Evolutionary conservation across 306 rosid species (phyloP).

Genomic region (Prunus armeniaca): DNA sequence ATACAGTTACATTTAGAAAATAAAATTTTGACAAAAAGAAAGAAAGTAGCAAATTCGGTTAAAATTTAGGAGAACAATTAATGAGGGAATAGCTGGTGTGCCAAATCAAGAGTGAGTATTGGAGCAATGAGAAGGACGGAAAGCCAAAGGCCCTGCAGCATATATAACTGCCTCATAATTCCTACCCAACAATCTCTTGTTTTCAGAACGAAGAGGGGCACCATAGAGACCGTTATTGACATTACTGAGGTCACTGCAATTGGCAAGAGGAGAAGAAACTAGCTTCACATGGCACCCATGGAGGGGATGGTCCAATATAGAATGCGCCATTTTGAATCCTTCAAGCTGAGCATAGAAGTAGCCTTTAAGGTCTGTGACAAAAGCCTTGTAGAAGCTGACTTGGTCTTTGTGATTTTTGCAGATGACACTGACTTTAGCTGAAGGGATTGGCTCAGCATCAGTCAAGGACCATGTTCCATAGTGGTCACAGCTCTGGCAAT

Average conservation of each 20-base stretch:
- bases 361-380: constrained; percentile 59
- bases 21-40: not conserved
- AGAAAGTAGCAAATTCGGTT: not conserved
- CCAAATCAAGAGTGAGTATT: constrained; percentile 30
- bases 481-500: constrained; percentile 78
- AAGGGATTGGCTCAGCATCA: constrained; percentile 62
- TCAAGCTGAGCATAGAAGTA: constrained; percentile 69
- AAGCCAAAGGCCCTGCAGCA: constrained; percentile 90
- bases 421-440: constrained; percentile 72
- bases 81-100: constrained; percentile 4
- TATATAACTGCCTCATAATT: constrained; percentile 64
- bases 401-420: constrained; percentile 69
- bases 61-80: not conserved
- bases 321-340: constrained; percentile 56
- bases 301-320: constrained; percentile 71
- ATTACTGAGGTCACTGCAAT: constrained; percentile 62
- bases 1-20: not conserved
- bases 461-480: constrained; percentile 69
- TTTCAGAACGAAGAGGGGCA: constrained; percentile 63
- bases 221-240: constrained; percentile 74
- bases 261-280: constrained; percentile 60
- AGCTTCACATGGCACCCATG: constrained; percentile 76
- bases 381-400: constrained; percentile 73
- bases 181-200: constrained; percentile 52
- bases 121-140: constrained; percentile 62